Conservation (phyloP, 2,329 filamentous ascomycete species). For the Curvularia eragrostidis region DNA sequence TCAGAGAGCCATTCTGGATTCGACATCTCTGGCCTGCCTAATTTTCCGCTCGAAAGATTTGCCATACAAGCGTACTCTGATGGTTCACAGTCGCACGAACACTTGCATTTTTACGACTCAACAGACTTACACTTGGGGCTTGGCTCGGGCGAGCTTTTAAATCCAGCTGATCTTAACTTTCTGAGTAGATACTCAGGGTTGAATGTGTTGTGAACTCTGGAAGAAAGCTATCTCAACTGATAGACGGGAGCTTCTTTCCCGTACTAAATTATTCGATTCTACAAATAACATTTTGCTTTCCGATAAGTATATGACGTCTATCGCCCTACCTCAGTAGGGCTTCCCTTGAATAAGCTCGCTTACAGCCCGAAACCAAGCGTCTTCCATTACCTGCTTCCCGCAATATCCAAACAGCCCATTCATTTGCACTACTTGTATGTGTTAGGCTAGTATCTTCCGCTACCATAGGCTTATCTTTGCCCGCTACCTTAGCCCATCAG, state of each 20-base stretch:
- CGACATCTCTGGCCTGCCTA: neutral
- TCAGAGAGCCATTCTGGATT: neutral
- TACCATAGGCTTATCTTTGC: conserved; percentile 29
- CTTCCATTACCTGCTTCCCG: conserved; percentile 46
- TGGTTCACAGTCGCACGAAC: neutral
- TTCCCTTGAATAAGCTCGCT: neutral
- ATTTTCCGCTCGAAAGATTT: neutral
- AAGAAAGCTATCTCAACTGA: neutral
- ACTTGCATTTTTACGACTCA: conserved; percentile 14
- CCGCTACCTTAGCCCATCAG: conserved; percentile 30
- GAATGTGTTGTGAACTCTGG: neutral
- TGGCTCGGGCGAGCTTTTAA: conserved; percentile 12
- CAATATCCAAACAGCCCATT: conserved; percentile 60
- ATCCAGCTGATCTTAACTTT: conserved; percentile 1
- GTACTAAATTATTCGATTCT: neutral
- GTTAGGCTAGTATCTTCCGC: conserved; percentile 48
- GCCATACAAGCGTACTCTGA: neutral
- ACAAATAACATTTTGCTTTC: neutral
- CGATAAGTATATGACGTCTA: neutral
- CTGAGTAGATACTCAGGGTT: neutral
- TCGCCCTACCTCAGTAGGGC: too few relatives aligned
- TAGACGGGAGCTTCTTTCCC: too few relatives aligned
- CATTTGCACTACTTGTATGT: conserved; percentile 12
- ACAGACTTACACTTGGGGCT: conserved; percentile 19
- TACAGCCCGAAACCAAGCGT: conserved; percentile 4